Evolutionary conservation across 139 green algal species (phyloP).

Genomic region (Coccomyxa sp.): DNA sequence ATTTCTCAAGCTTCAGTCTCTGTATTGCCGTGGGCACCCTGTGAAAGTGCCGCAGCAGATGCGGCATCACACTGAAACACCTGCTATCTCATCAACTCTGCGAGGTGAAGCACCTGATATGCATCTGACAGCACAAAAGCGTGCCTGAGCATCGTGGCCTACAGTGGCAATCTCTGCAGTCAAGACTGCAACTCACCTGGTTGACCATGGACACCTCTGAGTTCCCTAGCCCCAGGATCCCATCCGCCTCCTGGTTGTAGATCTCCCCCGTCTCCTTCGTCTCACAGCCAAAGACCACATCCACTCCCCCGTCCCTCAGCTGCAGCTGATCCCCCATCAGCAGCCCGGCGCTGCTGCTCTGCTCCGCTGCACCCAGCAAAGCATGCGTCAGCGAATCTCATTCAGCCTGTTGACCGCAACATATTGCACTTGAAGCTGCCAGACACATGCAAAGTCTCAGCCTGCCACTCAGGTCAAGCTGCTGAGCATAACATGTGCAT

Average conservation of each 20-base stretch:
- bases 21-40: background rate
- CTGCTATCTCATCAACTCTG: no score
- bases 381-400: no score
- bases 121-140: no score
- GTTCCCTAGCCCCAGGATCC: constrained; percentile 88
- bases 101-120: no score
- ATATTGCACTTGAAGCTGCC: background rate
- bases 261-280: constrained; percentile 87
- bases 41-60: background rate
- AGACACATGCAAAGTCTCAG: background rate
- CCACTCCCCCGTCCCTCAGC: constrained; percentile 34
- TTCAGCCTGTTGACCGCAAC: background rate
- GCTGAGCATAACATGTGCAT: no score
- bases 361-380: constrained; percentile 47
- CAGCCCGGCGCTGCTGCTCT: constrained; percentile 74
- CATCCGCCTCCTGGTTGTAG: constrained; percentile 84
- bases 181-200: constrained; percentile 37
- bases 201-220: constrained; percentile 65
- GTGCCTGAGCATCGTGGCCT: no score
- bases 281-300: constrained; percentile 80
- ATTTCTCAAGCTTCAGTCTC: background rate
- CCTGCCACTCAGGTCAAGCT: background rate
- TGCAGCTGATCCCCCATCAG: constrained; percentile 62
- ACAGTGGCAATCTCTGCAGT: no score
- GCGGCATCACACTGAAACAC: no score